A percentile compares a stretch with the other conserved stretches of the same genome.
Evolutionary conservation across 2,329 filamentous ascomycete genomes (phyloP).

Genomic region (Colletotrichum echinochloae): DNA sequence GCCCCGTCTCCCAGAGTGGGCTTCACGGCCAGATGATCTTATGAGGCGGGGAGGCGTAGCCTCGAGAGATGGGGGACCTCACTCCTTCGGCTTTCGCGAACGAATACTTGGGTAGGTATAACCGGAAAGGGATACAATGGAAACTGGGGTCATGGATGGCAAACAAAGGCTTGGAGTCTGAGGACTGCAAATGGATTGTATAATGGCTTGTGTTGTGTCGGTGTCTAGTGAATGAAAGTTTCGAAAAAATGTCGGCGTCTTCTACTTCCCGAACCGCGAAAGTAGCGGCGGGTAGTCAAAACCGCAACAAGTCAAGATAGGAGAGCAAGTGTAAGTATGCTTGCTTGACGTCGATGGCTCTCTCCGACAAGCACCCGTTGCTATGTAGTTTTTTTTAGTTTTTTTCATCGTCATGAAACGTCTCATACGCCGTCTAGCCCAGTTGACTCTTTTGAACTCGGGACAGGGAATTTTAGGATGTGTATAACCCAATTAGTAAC

Average conservation of each 20-base stretch:
- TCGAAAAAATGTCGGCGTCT: not conserved
- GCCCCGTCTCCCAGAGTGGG: not conserved
- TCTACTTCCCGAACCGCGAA: not conserved
- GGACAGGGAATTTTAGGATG: not conserved
- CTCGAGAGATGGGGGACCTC: constrained; percentile 4
- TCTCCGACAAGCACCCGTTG: not conserved
- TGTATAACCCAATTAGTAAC: not conserved
- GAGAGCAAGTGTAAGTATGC: not conserved
- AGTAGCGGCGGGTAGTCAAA: no score
- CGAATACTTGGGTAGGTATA: constrained; percentile 8
- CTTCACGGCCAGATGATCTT: not conserved
- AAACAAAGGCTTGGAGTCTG: constrained; percentile 8
- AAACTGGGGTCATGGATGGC: not conserved
- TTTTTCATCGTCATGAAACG: not conserved
- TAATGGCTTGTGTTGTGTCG: constrained; percentile 4
- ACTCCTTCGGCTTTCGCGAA: constrained; percentile 10
- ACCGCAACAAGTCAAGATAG: accelerated
- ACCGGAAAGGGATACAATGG: not conserved
- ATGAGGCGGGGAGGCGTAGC: not conserved
- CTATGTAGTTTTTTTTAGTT: no score
- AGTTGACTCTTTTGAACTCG: no score
- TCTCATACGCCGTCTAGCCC: not conserved
- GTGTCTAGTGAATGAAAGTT: constrained; percentile 13
- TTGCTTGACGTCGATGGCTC: not conserved
- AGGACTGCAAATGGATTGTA: constrained; percentile 7